phyloP scores from a whole-genome alignment of 177 flowering plant genomes.

The Tripterygium wilfordii region DNA sequence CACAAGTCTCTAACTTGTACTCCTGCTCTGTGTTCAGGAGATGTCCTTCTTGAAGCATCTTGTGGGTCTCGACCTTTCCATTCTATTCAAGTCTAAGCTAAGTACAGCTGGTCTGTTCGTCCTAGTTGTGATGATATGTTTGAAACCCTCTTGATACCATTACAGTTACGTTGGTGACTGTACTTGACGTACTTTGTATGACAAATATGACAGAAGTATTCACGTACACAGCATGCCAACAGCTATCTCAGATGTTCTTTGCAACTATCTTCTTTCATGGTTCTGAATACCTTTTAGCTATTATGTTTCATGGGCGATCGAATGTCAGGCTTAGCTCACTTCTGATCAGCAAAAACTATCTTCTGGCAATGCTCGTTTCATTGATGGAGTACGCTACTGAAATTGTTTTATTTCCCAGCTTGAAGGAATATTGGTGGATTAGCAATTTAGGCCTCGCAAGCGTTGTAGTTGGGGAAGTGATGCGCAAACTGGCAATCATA shows the following conservation, averaged over 20 bases:
- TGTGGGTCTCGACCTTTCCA: neutral
- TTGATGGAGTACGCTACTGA: conserved; percentile 67
- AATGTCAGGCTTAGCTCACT: conserved; percentile 59
- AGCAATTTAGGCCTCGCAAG: conserved; percentile 65
- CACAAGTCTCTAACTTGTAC: no score
- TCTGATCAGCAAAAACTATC: conserved; percentile 65
- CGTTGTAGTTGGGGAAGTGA: conserved; percentile 78
- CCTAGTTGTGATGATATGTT: neutral
- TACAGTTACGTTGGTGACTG: neutral
- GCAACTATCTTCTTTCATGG: conserved; percentile 62
- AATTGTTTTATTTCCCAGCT: conserved; percentile 45
- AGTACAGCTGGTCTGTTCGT: neutral
- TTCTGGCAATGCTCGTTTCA: conserved; percentile 65
- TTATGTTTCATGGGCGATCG: conserved; percentile 55
- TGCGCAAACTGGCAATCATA: conserved; percentile 66
- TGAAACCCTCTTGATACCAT: no score
- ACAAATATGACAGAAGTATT: conserved; percentile 44
- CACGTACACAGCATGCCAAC: conserved; percentile 49
- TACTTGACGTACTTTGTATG: conserved; percentile 3
- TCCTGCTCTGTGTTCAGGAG: neutral
- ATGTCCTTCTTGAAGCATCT: neutral
- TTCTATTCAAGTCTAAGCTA: conserved; percentile 10
- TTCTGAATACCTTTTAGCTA: conserved; percentile 71
- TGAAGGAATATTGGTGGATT: conserved; percentile 76
- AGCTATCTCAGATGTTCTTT: conserved; percentile 54